These are phyloP conservation scores for Pterula multifida DNA, from an alignment of 1,284 basidiomycete species.

Conservation along the genomic window DNA sequence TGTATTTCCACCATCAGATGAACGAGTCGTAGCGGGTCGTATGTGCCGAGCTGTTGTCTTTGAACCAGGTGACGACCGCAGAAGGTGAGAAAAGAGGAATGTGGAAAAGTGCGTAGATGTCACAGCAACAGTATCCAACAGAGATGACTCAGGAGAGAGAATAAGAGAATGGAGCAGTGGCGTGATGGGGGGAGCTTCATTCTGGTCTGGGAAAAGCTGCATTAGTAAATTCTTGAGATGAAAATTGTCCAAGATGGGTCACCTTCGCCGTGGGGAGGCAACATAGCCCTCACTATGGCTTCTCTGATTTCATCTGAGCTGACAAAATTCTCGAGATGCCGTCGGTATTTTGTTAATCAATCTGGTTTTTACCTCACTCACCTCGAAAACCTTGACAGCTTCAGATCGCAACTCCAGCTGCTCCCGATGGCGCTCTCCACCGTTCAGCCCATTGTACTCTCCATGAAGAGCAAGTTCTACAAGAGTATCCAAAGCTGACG, in stretches of 20 bases:
- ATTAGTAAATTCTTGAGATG: conserved; percentile 4
- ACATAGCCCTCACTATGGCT: conserved; percentile 57
- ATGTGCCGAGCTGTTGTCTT: conserved; percentile 70
- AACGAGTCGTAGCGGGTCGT: conserved; percentile 29
- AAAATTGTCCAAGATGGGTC: conserved; percentile 3
- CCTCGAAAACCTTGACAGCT: conserved; percentile 63
- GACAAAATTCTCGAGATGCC: conserved; percentile 48
- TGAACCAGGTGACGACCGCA: conserved; percentile 56
- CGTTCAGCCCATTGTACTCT: conserved; percentile 61
- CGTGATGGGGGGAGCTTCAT: conserved; percentile 30
- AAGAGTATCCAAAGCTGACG: conserved; percentile 65
- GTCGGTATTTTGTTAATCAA: background rate
- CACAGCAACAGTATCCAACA: conserved; percentile 38
- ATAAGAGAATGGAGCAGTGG: conserved; percentile 56
- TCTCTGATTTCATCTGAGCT: conserved; percentile 55
- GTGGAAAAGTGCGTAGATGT: conserved; percentile 58
- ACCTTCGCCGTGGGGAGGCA: conserved; percentile 33
- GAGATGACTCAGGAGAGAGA: conserved; percentile 37
- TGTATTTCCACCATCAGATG: conserved; percentile 32
- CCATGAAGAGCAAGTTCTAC: conserved; percentile 66
- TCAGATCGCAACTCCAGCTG: conserved; percentile 54
- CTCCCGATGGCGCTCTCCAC: conserved; percentile 41
- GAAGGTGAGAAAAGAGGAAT: conserved; percentile 59
- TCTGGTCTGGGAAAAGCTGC: background rate
- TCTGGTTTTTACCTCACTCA: conserved; percentile 17